Evolutionary conservation across 305 asterid species (phyloP), one percentile per base, ranked within the genome.

Genomic region (Fraxinus dipetala): DNA sequence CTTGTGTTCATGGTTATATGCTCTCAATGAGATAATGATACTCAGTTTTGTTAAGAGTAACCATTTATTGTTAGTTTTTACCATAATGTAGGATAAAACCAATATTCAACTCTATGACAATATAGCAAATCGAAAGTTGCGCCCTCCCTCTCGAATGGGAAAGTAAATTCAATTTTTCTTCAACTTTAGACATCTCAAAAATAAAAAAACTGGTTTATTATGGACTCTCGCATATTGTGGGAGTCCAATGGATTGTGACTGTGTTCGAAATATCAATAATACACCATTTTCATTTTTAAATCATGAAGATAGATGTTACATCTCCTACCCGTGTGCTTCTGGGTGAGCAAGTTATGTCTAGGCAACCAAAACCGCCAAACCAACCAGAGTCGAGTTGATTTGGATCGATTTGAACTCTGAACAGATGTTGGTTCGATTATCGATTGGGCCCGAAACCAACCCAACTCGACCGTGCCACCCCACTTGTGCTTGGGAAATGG

Each of bases 401-500:
- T 43, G 54, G 54, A 43, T 43, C 16, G 20, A 2, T 45, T 45
- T 45, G 59, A 45, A 45, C 59, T 9, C 20, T 10, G 51, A 43
- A 43, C 16, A 43, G 5, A 43, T 45, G 56, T 45, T 45, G 56
- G 1, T 45, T 45, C 18, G 5, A 45, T 13, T 8, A 45, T 45
- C 20, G 20, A 6, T 45, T 45, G 20, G 59, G 20, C 0, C 59
- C 18, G 18, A 45, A 45, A 45, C 59, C 18, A 3, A 45, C 59
- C 59, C 59, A 45, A 45, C 59, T 45, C 59, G 4, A 45, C 59
- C 20, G 18, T 45, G 59, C 59, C 18, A 45, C 59, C 59, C 20
- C 20, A 45, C 86, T 83, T 72, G 83, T 85, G 83, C 83, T 75
- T 78, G 26, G 70, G 9, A 76, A 83, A n/a, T 69, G 38, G 7